Conservation (phyloP, 805 yeast genomes). For the Alloascoidea hylecoeti region DNA sequence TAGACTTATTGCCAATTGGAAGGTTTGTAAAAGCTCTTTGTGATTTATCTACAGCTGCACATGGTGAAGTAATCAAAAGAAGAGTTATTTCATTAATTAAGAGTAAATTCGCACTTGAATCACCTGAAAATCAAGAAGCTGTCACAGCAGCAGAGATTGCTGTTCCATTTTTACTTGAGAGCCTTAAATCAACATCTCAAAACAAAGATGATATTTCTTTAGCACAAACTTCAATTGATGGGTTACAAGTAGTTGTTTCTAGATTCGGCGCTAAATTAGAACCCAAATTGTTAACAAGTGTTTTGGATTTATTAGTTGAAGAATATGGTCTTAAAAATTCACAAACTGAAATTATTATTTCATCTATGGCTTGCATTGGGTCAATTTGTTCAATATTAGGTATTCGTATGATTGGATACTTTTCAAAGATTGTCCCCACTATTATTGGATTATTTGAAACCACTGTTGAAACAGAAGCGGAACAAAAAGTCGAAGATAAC, state of each 20-base stretch:
- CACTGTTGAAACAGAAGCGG: constrained; percentile 11
- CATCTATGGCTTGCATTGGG: constrained; percentile 62
- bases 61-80: constrained; percentile 27
- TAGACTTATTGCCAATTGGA: constrained; percentile 63
- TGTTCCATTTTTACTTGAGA: constrained; percentile 2
- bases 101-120: constrained; percentile 57
- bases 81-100: constrained; percentile 51
- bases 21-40: constrained; percentile 39
- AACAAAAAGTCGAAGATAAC: constrained; percentile 13
- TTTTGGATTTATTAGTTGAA: constrained; percentile 37
- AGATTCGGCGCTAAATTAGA: constrained; percentile 44
- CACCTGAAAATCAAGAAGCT: constrained; percentile 31
- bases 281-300: constrained; percentile 28
- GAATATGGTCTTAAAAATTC: constrained; percentile 36
- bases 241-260: constrained; percentile 45
- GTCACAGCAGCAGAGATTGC: constrained; percentile 29
- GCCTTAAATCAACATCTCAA: constrained; percentile 10
- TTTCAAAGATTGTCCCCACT: constrained; percentile 76
- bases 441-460: constrained; percentile 44
- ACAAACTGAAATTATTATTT: constrained; percentile 49
- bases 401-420: constrained; percentile 70
- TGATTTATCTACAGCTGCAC: constrained; percentile 9
- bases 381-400: constrained; percentile 65
- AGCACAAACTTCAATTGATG: constrained; percentile 57
- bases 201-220: constrained; percentile 28